Evolutionary conservation across 352 stramenopile species (phyloP), one percentile per base, ranked within the genome.

Genomic region (Pythium phragmitis): DNA sequence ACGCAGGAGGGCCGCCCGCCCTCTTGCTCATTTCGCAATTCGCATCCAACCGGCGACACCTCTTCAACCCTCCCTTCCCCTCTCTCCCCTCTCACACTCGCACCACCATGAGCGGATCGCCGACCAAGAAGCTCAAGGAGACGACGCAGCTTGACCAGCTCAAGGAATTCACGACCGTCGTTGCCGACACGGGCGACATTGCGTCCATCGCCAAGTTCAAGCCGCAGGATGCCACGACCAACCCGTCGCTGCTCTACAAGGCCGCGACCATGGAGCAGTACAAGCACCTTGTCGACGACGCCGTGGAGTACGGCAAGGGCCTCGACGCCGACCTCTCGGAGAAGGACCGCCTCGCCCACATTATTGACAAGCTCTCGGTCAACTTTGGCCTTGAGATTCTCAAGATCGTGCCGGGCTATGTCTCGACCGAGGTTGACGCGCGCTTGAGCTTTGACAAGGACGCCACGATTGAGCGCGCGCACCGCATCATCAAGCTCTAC

Each of bases 161-260:
- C 23, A 98, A 98, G 75, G 75, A 97, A 72, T 85, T 99, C 60
- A 99, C 97, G 30, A 98, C 96, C 28, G 92, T 99, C 45, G 98
- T 99, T 37, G 94, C 95, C 34, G 98, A 99, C 82, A 99, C 97
- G 54, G 98, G 98, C 49, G 98, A 99, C 76, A 88, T 97, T 63
- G 77, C 79, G 65, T 92, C 88, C 64, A 96, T 94, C 58, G 86
- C 88, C 71, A 95, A 94, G 76, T 96, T 87, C 79, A 92, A 93
- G 73, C 96, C 96, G 57, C 91, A 98, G 77, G 97, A 99, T 87
- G 98, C 98, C 41, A 99, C 97, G 11, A 99, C 98, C 23, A 99
- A 99, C 81, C 98, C 98, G 46, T 98, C 89, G 70, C 85, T 99
- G 48, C 96, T 99, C 48, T 99, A 98, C 88, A 99, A 99, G 74